A percentile compares a stretch with the other conserved stretches of the same genome.
Evolutionary conservation across 163 green algal species (phyloP).

Genomic region (Chlamydomonas reinhardtii): DNA sequence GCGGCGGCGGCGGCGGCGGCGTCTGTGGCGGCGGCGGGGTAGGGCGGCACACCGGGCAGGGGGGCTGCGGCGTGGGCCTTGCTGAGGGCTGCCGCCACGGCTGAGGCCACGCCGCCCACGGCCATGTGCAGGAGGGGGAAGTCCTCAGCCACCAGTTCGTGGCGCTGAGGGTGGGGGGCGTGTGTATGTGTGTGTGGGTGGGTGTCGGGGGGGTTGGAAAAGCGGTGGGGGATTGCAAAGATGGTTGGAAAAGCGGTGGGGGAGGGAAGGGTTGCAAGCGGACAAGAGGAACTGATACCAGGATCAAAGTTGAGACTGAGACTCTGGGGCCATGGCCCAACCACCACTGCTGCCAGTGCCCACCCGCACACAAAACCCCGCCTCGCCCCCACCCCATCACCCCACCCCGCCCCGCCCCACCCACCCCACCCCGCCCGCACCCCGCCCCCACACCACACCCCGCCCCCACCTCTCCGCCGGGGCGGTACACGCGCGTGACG

Average conservation of each 20-base stretch:
- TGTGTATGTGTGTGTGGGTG: background rate
- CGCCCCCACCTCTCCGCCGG: conserved; percentile 10
- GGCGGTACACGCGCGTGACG: conserved; percentile 44
- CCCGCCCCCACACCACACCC: background rate
- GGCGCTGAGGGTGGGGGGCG: background rate
- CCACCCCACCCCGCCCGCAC: background rate
- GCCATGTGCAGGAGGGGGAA: conserved; percentile 77
- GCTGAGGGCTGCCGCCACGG: background rate
- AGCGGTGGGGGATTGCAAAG: background rate
- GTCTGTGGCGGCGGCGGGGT: background rate
- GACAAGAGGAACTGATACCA: no score
- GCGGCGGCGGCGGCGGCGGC: background rate
- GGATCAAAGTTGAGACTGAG: no score
- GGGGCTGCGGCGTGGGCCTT: background rate
- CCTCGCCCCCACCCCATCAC: no score
- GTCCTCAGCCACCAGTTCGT: conserved; percentile 70
- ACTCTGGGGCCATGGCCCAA: no score
- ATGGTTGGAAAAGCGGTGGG: no score
- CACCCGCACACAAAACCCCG: no score
- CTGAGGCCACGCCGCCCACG: background rate
- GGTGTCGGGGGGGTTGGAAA: background rate
- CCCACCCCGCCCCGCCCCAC: background rate
- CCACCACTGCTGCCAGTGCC: no score
- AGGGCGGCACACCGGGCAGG: no score
- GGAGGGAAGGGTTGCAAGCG: no score